Evolutionary conservation across 352 stramenopile genomes (phyloP).

Genomic region (Detonula confervacea): DNA sequence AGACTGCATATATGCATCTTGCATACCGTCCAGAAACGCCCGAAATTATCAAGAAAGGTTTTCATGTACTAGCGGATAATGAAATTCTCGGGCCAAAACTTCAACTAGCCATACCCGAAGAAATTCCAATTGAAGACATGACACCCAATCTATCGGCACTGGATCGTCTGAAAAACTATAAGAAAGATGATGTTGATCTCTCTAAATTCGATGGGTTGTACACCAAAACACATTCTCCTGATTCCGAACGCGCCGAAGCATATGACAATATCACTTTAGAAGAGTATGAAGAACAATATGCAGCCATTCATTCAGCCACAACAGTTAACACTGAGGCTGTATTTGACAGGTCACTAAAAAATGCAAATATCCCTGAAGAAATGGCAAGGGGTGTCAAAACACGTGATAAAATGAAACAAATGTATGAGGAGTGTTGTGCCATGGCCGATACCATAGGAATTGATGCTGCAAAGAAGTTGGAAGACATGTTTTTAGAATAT

Average conservation of each 20-base stretch:
- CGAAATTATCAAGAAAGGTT: neutral
- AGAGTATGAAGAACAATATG: too few species aligned
- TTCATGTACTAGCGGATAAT: neutral
- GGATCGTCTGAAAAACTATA: constrained; percentile 4
- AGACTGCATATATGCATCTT: constrained; percentile 34
- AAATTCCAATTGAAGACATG: neutral
- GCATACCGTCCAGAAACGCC: constrained; percentile 8
- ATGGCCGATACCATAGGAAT: neutral
- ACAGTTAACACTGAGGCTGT: too few species aligned
- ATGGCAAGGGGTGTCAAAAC: neutral
- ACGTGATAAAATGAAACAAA: neutral
- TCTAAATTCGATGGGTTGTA: constrained; percentile 2
- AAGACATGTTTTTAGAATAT: too few species aligned
- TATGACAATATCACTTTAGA: neutral
- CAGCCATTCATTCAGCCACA: too few species aligned
- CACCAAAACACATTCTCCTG: too few species aligned
- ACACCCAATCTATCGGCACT: neutral
- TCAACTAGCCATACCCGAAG: neutral
- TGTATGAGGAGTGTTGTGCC: neutral
- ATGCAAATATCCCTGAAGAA: neutral
- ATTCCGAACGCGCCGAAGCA: neutral
- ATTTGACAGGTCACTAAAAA: neutral
- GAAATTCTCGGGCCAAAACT: neutral
- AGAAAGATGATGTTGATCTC: neutral
- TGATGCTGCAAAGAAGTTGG: too few species aligned